Conservation (phyloP, 352 stramenopile genomes). For the Globisporangium camurandrum region DNA sequence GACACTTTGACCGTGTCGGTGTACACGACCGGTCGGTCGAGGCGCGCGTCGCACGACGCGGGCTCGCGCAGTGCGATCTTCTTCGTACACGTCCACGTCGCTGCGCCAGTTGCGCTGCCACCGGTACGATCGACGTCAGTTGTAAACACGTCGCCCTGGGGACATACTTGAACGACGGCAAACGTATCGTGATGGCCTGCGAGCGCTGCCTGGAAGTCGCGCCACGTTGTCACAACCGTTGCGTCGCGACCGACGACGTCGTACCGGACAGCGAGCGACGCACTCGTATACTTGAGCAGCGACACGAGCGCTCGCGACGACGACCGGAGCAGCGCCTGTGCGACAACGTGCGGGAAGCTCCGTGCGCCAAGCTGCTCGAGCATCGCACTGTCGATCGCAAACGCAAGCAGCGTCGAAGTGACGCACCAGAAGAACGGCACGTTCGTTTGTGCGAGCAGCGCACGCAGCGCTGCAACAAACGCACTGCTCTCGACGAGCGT, state of each 20-base stretch:
- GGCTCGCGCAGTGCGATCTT: constrained; percentile 46
- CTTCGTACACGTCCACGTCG: constrained; percentile 56
- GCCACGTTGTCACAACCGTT: constrained; percentile 39
- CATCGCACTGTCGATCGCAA: constrained; percentile 54
- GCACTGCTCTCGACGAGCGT: constrained; percentile 43
- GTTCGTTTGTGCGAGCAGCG: constrained; percentile 24
- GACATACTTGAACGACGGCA: constrained; percentile 48
- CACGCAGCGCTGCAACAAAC: constrained; percentile 42
- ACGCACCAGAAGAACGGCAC: constrained; percentile 69
- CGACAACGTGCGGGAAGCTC: constrained; percentile 57
- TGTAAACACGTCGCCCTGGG: constrained; percentile 55
- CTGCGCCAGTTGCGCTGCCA: constrained; percentile 30
- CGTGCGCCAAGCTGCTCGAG: constrained; percentile 28
- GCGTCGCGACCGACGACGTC: constrained; percentile 50
- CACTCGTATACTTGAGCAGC: constrained; percentile 44
- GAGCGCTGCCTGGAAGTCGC: constrained; percentile 53
- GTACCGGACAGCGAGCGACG: constrained; percentile 49
- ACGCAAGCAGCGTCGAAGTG: constrained; percentile 34
- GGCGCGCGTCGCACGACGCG: constrained; percentile 29
- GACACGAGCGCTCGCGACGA: constrained; percentile 29
- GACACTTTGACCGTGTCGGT: constrained; percentile 67
- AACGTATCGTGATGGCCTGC: constrained; percentile 54
- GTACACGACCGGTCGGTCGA: constrained; percentile 67
- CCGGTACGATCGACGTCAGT: constrained; percentile 40
- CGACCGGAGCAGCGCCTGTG: constrained; percentile 23